Percentiles rank a stretch among this genome's conserved stretches.
Conservation (phyloP, 768 basidiomycete genomes). For the Pleurotus salmoneostramineus region DNA sequence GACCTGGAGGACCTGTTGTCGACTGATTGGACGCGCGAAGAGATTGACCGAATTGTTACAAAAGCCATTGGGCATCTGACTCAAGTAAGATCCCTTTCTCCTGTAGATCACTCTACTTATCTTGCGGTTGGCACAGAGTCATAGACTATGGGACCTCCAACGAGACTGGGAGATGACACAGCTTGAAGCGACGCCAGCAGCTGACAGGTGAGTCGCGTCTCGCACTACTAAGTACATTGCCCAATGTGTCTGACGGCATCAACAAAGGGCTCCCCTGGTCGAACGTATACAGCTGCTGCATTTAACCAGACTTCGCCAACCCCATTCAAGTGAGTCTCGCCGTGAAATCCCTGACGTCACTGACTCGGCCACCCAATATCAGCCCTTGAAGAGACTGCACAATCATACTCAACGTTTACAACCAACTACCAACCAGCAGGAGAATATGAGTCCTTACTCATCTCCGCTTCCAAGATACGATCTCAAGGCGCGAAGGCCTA, state of each 20-base stretch:
- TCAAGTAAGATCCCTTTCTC: slow-evolving; percentile 35
- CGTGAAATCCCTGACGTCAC: neutral
- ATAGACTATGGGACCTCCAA: slow-evolving; percentile 65
- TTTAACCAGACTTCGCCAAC: slow-evolving; percentile 67
- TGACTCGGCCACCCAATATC: slow-evolving; percentile 6
- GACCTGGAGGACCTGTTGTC: slow-evolving; percentile 59
- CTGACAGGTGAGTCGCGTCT: slow-evolving; percentile 37
- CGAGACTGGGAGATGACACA: slow-evolving; percentile 72
- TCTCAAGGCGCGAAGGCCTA: slow-evolving; percentile 55
- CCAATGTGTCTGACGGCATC: slow-evolving; percentile 6
- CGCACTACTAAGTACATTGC: neutral
- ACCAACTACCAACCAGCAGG: slow-evolving; percentile 67
- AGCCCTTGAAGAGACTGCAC: slow-evolving; percentile 81
- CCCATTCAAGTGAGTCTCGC: slow-evolving; percentile 61
- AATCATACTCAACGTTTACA: slow-evolving; percentile 87
- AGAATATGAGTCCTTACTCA: slow-evolving; percentile 76
- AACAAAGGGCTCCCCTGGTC: slow-evolving; percentile 37
- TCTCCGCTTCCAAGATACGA: slow-evolving; percentile 73
- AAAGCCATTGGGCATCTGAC: slow-evolving; percentile 61
- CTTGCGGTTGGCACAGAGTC: slow-evolving; percentile 43
- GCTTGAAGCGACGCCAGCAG: slow-evolving; percentile 42
- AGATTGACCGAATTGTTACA: slow-evolving; percentile 48
- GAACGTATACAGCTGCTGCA: slow-evolving; percentile 53
- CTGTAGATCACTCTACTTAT: neutral
- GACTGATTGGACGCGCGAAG: slow-evolving; percentile 53